These are phyloP conservation scores for Neonectria sp. DNA, from an alignment of 2,329 filamentous ascomycete species.

Conservation along the genomic window DNA sequence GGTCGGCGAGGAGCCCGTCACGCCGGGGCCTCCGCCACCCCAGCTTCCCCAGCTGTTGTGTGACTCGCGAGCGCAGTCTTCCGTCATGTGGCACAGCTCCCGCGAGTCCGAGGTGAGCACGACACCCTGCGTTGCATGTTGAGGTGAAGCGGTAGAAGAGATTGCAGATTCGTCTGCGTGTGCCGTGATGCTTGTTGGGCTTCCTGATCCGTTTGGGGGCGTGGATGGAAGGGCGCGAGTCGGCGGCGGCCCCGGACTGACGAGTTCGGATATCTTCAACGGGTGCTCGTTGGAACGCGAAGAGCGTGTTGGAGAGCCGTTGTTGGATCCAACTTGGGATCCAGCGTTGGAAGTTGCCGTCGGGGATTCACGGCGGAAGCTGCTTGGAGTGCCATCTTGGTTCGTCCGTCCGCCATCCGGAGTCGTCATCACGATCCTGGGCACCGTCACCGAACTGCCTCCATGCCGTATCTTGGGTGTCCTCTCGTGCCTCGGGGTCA, in stretches of 20 bases:
- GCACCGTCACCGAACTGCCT: conserved; percentile 31
- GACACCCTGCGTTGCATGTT: conserved; percentile 32
- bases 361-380: conserved; percentile 25
- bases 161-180: conserved; percentile 27
- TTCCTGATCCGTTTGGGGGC: conserved; percentile 31
- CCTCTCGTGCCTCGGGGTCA: conserved; percentile 53
- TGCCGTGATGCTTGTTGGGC: conserved; percentile 33
- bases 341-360: conserved; percentile 17
- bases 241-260: conserved; percentile 61
- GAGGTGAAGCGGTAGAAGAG: conserved; percentile 30
- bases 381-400: conserved; percentile 12
- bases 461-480: conserved; percentile 32
- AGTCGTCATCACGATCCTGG: conserved; percentile 38
- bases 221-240: conserved; percentile 56
- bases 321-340: conserved; percentile 14
- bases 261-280: conserved; percentile 38
- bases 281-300: conserved; percentile 29
- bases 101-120: conserved; percentile 43
- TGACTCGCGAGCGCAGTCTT: conserved; percentile 49
- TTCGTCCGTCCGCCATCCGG: conserved; percentile 27
- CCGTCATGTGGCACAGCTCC: conserved; percentile 51
- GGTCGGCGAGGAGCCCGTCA: conserved; percentile 22
- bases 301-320: conserved; percentile 33
- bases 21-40: conserved; percentile 31
- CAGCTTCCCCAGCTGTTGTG: conserved; percentile 54